Evolutionary conservation across 306 rosid species (phyloP), one percentile per base, ranked within the genome.

Genomic region (Neltuma alba): DNA sequence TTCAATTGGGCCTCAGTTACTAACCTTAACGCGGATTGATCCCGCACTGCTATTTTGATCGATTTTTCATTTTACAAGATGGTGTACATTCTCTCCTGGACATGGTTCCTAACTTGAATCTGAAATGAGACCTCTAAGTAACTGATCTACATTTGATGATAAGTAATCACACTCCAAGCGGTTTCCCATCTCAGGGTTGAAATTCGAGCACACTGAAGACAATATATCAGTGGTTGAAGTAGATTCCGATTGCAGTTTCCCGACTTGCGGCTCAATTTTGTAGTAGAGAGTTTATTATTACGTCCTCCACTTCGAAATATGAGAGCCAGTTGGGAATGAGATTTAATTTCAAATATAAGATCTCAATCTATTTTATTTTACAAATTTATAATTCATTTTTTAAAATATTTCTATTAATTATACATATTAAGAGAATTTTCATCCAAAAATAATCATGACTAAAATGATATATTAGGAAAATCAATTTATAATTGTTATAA

Each of bases 1-100:
- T 92, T 74, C 99, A 89, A 82, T 86, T 94, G 66, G 95, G 93
- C 79, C 86, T 92, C 45, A 89, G 98, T 86, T 89, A 54, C 84
- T 94, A 73, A 80, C 58, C 42, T 61, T 18, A 8, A 11, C 50
- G 5, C 66, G 55, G 42, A 11, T 34, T 18, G 33, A 71, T 34
- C 14, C 23, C 8, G 48, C 28, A 38, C 63, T 40, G 57, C 50
- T 66, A 58, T 74, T 12, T 21, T 7, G 57, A 63, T 65, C 75
- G 0, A 57, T 74, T 34, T 62, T 79, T 75, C 71, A 11, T 69
- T 67, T 77, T 45, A 6, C 25, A 27, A 13, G 62, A 23, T 79
- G 64, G 4, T 78, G 85, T 72, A 44, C 37, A 83, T 74, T 72
- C 76, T 83, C 61, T 69, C 71, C 34, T 33, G 42, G 10, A 28